Base-by-base conservation (phyloP, 805 yeast genomes). In the Hagleromyces aurorensis region DNA sequence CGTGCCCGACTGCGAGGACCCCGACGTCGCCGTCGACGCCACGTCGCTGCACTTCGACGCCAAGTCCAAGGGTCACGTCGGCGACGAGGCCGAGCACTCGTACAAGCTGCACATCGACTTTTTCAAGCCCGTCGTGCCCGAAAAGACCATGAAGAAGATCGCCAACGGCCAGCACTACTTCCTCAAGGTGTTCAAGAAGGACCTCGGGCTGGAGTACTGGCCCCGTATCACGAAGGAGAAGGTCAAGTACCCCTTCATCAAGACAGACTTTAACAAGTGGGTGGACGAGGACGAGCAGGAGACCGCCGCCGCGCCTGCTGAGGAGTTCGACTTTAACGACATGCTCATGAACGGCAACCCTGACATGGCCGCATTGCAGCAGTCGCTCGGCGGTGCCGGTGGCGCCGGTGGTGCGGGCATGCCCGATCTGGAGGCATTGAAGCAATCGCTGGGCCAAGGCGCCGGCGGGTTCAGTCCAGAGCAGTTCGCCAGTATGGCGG, bases 261-360 rank as follows among this genome's bases (percentile, higher is more conserved):
- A 83, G 67, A 89, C 98, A 9, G 97, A 89, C 54, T 89, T 89
- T 53, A 95, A 87, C 64, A 83, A 78, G 59, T 89, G 98, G 98
- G 94, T 83, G 22, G 98, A 89, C 54, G 97, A 89, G 65, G 98
- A 89, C 54, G 98, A 89, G 62, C 98, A 89, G 62, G 86, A 84
- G 22, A 23, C 29, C 11, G 41, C 35, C 7, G 37, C 41, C 21
- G 23, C 36, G 7, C 29, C 33, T 13, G 87, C 76, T 35, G 65
- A 59, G 16, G 54, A 43, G 23, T 48, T 37, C 6, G 45, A 39
- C 15, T 48, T 46, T 17, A 65, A 57, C 23, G 63, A 56, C 11
- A 31, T 66, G 57, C 23, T 16, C 16, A 24, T 24, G 29, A 28
- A 23, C 3, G 41, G 62, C 57, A 40, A 62, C 67, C 54, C 42